Percentiles rank a stretch among this genome's conserved stretches.
These are phyloP conservation scores for Adansonia gregorii DNA, from an alignment of 441 rosid genomes.

Conservation along the genomic window DNA sequence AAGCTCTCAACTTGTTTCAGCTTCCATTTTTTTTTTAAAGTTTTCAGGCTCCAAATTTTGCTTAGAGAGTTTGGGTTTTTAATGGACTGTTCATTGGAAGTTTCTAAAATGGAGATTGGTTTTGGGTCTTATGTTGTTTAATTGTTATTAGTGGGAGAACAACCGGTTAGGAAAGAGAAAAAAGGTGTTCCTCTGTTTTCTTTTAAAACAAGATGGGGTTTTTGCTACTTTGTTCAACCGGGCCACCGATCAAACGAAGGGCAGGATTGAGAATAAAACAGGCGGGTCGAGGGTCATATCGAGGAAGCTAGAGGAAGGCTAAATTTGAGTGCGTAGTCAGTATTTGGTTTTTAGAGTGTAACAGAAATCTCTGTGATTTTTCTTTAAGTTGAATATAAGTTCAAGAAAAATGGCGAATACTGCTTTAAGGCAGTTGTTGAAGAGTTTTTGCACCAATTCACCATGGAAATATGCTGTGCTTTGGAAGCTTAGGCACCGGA, in stretches of 20 bases:
- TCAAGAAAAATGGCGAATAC: constrained; percentile 45
- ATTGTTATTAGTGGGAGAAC: constrained; percentile 10
- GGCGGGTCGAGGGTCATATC: constrained; percentile 68
- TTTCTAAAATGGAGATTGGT: constrained; percentile 9
- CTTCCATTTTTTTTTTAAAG: constrained; percentile 12
- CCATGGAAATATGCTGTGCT: constrained; percentile 61
- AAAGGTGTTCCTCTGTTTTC: background rate
- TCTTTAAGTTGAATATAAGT: constrained; percentile 34
- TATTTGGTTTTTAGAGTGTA: constrained; percentile 30
- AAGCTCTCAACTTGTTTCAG: constrained; percentile 12
- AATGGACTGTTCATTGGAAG: background rate
- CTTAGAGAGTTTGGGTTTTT: constrained; percentile 2
- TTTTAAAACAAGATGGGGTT: constrained; percentile 33
- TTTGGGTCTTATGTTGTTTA: background rate
- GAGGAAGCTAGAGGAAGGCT: constrained; percentile 53
- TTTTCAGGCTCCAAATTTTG: constrained; percentile 5
- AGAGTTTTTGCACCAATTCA: constrained; percentile 50
- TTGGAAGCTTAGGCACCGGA: constrained; percentile 57
- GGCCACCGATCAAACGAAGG: constrained; percentile 57
- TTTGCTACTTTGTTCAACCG: constrained; percentile 40
- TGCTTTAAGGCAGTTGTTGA: constrained; percentile 48
- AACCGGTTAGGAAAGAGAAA: constrained; percentile 7
- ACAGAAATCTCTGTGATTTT: constrained; percentile 27
- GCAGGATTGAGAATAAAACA: constrained; percentile 58
- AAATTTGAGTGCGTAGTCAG: constrained; percentile 14